phyloP scores from a whole-genome alignment of 116 monocot genomes.

The Cymodocea nodosa region DNA sequence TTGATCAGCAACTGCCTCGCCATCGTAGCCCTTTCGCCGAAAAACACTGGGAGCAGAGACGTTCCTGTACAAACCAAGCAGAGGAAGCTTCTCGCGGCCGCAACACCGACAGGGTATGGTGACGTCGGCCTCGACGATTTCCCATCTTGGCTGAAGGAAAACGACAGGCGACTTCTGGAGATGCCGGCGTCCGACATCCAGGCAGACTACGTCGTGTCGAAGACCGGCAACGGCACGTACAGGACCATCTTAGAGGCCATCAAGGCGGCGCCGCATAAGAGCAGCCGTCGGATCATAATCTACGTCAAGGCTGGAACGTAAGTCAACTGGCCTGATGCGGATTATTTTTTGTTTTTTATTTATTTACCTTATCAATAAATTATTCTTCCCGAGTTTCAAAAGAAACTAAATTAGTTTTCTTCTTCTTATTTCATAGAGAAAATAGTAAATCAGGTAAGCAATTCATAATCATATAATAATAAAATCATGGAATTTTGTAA shows the following conservation, averaged over 20 bases:
- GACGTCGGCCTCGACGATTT: constrained; percentile 11
- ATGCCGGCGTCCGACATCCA: constrained; percentile 24
- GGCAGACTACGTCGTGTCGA: constrained; percentile 72
- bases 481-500: no score
- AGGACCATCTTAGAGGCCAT: constrained; percentile 53
- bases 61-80: constrained; percentile 36
- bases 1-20: constrained; percentile 81
- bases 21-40: constrained; percentile 42
- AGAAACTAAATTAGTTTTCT: no score
- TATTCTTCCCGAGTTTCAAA: no score
- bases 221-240: constrained; percentile 58
- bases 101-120: constrained; percentile 1
- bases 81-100: not conserved
- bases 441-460: no score
- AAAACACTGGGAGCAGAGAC: not conserved
- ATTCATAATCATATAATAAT: no score
- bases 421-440: no score
- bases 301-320: constrained; percentile 63
- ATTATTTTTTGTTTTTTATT: no score
- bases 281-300: constrained; percentile 54
- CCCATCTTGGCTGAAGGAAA: constrained; percentile 44
- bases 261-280: constrained; percentile 62
- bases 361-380: no score
- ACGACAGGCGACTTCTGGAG: constrained; percentile 58
- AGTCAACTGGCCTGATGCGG: not conserved